phyloP scores from a whole-genome alignment of 1,139 yeast genomes.

The Magnusiomyces magnusii region DNA sequence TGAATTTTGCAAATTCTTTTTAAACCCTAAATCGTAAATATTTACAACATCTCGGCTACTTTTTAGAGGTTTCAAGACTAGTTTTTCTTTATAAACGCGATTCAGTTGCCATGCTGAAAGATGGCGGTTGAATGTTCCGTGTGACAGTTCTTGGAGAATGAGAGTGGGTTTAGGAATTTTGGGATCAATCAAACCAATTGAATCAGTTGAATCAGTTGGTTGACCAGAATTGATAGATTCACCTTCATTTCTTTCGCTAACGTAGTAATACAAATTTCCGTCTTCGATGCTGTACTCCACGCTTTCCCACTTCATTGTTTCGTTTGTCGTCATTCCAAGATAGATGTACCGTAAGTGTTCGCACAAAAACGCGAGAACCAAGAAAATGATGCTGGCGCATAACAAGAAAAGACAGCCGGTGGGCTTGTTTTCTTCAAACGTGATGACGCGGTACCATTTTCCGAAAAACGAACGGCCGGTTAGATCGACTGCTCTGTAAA shows the following conservation, averaged over 20 bases:
- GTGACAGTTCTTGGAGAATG: conserved; percentile 26
- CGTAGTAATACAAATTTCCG: conserved; percentile 37
- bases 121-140: conserved; percentile 27
- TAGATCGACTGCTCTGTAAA: neutral
- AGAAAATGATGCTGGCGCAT: conserved; percentile 42
- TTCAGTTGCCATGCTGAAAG: conserved; percentile 25
- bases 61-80: conserved; percentile 30
- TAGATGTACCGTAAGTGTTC: conserved; percentile 59
- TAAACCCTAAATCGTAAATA: conserved; percentile 62
- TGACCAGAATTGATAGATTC: neutral
- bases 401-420: conserved; percentile 49
- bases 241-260: too few relatives aligned
- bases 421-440: conserved; percentile 34
- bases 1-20: conserved; percentile 40
- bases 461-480: conserved; percentile 14
- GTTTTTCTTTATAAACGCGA: conserved; percentile 19
- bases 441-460: conserved; percentile 28
- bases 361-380: conserved; percentile 50
- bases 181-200: neutral
- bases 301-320: conserved; percentile 74
- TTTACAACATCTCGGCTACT: conserved; percentile 48
- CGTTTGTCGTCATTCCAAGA: conserved; percentile 89
- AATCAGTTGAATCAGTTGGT: neutral
- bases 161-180: conserved; percentile 20
- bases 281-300: conserved; percentile 53